These are phyloP conservation scores for Vicia villosa DNA, from an alignment of 306 rosid genomes.

Conservation along the genomic window DNA sequence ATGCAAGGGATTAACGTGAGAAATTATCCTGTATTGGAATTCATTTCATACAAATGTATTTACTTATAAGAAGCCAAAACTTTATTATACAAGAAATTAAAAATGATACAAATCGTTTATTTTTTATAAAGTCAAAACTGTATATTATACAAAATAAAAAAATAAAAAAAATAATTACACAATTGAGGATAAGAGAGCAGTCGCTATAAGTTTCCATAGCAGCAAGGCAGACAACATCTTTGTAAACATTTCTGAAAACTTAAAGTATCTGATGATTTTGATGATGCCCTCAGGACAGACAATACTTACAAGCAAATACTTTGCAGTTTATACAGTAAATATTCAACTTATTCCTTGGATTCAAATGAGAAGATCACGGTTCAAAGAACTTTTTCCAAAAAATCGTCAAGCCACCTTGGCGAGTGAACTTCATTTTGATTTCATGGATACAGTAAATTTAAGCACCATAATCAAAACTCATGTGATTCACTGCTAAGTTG, in stretches of 20 bases:
- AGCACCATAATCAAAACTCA: neutral
- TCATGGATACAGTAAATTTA: no score
- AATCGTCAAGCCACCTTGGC: constrained; percentile 52
- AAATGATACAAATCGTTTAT: no score
- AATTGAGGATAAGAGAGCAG: no score
- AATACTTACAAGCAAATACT: constrained; percentile 44
- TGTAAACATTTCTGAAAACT: constrained; percentile 48
- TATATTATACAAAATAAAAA: no score
- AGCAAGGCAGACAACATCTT: constrained; percentile 46
- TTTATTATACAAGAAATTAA: no score
- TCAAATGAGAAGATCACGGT: constrained; percentile 33
- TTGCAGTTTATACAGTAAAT: constrained; percentile 53
- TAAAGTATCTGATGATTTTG: constrained; percentile 44
- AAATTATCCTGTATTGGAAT: no score
- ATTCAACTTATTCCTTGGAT: constrained; percentile 41
- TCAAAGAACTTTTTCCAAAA: constrained; percentile 42
- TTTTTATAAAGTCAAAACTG: no score
- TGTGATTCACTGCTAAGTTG: neutral
- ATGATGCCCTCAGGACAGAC: constrained; percentile 46
- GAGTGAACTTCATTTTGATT: neutral
- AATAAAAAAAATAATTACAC: no score
- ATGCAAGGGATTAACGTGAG: no score
- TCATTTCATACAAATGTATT: no score
- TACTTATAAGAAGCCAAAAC: no score
- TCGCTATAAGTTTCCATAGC: constrained; percentile 50